A percentile compares a stretch with the other conserved stretches of the same genome.
Evolutionary conservation across 768 basidiomycete genomes (phyloP).

Genomic region (Trametes punicea): DNA sequence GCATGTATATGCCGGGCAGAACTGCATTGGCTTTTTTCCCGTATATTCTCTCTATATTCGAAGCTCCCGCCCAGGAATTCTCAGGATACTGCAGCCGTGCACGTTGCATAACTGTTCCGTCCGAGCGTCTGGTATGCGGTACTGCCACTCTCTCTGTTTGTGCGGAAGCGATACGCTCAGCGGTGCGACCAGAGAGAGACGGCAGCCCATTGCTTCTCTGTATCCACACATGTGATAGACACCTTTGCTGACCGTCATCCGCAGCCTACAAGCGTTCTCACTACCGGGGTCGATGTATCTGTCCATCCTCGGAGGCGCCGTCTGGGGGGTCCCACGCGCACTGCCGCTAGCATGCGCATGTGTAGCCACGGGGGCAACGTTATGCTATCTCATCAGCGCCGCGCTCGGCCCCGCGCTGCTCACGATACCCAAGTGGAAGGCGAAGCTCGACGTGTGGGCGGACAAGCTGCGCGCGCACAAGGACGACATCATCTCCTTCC

Average conservation of each 20-base stretch:
- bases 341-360: constrained; percentile 90
- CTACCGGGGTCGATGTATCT: constrained; percentile 98
- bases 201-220: background rate
- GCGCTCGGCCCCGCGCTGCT: constrained; percentile 91
- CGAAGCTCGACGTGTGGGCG: constrained; percentile 78
- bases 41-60: too few species aligned
- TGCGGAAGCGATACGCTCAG: background rate
- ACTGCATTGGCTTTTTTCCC: too few species aligned
- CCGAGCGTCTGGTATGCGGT: too few species aligned
- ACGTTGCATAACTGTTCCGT: too few species aligned
- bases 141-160: too few species aligned
- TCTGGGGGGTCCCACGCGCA: constrained; percentile 87
- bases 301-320: constrained; percentile 92
- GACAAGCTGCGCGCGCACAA: constrained; percentile 74
- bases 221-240: background rate
- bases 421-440: constrained; percentile 81
- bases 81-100: too few species aligned
- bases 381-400: constrained; percentile 91
- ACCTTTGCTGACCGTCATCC: background rate
- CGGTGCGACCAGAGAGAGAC: background rate
- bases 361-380: constrained; percentile 84
- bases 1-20: background rate
- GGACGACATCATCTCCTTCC: constrained; percentile 85
- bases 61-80: too few species aligned
- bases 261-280: constrained; percentile 92